Conservation (phyloP, 331 rosid genomes). For the Spiraea crenata region DNA sequence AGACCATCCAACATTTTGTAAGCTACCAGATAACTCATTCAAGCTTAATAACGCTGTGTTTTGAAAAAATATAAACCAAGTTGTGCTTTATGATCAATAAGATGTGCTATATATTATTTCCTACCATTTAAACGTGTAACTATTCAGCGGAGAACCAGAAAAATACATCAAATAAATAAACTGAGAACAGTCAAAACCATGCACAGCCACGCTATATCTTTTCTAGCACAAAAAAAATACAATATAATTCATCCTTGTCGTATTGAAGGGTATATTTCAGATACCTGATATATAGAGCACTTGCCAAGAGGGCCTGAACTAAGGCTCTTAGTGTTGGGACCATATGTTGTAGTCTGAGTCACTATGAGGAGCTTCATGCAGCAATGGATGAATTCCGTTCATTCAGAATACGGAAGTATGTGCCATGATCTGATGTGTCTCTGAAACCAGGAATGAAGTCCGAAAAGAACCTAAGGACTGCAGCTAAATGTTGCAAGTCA, state of each 20-base stretch:
- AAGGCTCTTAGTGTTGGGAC: not conserved
- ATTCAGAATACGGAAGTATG: slow-evolving; percentile 64
- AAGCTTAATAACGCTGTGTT: not conserved
- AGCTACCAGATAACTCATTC: not conserved
- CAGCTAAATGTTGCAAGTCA: slow-evolving; percentile 73
- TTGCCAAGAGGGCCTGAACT: not conserved
- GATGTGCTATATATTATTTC: not conserved
- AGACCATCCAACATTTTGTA: not conserved
- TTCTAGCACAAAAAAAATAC: not conserved
- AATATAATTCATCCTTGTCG: not conserved
- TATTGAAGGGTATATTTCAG: not conserved
- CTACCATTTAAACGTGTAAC: not conserved
- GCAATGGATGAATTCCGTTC: slow-evolving; percentile 61
- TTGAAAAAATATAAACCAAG: not conserved
- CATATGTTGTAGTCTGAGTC: not conserved
- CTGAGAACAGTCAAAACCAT: not conserved
- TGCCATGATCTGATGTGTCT: slow-evolving; percentile 62
- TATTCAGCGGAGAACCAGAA: not conserved
- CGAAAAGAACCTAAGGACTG: slow-evolving; percentile 79
- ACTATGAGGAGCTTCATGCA: slow-evolving; percentile 39
- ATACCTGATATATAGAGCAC: not conserved
- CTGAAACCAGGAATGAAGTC: slow-evolving; percentile 80
- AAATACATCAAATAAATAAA: too few relatives aligned
- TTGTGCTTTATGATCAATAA: not conserved
- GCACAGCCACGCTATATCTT: not conserved